Evolutionary conservation across 2,329 filamentous ascomycete species (phyloP), one percentile per base, ranked within the genome.

Genomic region (Aspergillus tubingensis): DNA sequence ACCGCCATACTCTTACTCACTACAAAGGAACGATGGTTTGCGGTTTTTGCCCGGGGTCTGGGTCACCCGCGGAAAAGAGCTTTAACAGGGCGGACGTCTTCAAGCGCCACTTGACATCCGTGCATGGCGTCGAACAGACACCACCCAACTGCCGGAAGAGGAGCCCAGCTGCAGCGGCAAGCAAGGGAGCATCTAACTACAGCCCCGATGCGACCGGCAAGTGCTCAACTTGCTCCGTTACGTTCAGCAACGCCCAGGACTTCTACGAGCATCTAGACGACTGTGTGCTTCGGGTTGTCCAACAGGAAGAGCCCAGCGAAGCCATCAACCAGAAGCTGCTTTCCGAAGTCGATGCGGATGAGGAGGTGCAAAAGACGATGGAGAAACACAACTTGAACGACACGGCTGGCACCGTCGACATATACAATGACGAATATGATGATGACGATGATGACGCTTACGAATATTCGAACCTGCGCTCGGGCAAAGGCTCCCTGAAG

Each of bases 1-100:
- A 96, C 79, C 83, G 93, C 48, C 93, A 97, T 76, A 96, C 92
- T 5, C 79, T 96, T 64, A 97, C 93, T 5, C 93, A 97, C 76
- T 97, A 96, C 85, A 96, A 96, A 80, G 93, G 93, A 43, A 96
- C 91, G 52, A 96, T 96, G 93, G 91, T 96, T 23, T 97, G 93
- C 73, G 92, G 92, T 30, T 97, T 96, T 80, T 96, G 93, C 70
- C 91, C 92, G 1, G 91, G 92, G 36, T 92, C 91, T 27, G 93
- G 93, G 3, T 94, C 92, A 4, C 86, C 92, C 7, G 90, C 90
- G 1, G 93, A 96, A 79, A 97, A 96, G 85, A 94, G 91, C 65
- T 97, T 97, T 75, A 96, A 97, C 81, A 87, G 93, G 59, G 92
- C 93, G 60, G 93, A 97, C 67, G 92, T 96, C 63, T 97, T 97